These are phyloP conservation scores for Phytophthora tentaculata DNA, from an alignment of 352 stramenopile genomes.

Conservation along the genomic window DNA sequence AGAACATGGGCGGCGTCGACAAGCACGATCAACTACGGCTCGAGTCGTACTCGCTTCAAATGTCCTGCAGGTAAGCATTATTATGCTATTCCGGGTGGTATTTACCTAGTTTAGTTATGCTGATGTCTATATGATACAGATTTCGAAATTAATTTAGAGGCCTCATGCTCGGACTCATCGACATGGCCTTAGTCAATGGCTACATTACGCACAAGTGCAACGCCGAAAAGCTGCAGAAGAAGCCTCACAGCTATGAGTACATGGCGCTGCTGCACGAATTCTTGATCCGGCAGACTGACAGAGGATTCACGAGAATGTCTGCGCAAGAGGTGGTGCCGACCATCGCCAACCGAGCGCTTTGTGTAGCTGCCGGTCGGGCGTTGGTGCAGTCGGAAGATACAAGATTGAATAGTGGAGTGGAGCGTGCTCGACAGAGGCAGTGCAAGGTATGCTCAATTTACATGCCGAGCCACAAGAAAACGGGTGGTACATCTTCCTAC, in stretches of 20 bases:
- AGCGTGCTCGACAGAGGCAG: background rate
- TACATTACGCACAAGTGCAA: background rate
- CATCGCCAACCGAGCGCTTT: background rate
- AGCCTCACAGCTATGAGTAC: background rate
- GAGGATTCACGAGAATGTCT: background rate
- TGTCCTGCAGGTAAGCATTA: background rate
- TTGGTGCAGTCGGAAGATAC: background rate
- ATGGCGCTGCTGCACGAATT: background rate
- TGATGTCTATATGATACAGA: too few relatives aligned
- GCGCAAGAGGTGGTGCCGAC: background rate
- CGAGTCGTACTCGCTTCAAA: too few relatives aligned
- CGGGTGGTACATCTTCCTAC: slow-evolving; percentile 4
- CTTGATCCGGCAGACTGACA: background rate
- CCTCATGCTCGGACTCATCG: background rate
- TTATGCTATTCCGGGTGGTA: background rate
- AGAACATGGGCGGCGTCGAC: too few relatives aligned
- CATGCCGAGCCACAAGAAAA: slow-evolving; percentile 17
- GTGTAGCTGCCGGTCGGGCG: background rate
- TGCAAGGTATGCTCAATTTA: slow-evolving; percentile 22
- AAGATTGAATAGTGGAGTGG: background rate
- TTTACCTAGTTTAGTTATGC: background rate
- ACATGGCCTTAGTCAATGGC: background rate
- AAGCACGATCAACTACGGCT: too few relatives aligned
- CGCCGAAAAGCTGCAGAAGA: background rate
- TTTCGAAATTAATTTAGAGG: background rate